Evolutionary conservation across 352 stramenopile genomes (phyloP).

Genomic region (Phytopythium kandeliae): DNA sequence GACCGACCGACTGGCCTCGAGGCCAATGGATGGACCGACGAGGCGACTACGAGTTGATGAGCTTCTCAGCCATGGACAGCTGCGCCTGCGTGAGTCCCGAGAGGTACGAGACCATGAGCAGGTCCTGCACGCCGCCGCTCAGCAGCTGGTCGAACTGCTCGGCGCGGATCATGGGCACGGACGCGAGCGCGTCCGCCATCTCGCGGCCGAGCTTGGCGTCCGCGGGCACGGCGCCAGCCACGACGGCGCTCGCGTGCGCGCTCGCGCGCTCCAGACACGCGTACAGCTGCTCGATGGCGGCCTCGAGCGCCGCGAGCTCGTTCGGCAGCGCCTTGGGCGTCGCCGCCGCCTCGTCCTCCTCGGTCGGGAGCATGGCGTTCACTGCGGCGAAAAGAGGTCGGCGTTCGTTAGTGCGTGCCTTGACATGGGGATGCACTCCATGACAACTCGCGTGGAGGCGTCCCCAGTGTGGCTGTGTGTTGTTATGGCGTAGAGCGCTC

Average conservation of each 20-base stretch:
- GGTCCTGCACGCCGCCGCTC: slow-evolving; percentile 95
- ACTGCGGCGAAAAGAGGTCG: slow-evolving; percentile 23
- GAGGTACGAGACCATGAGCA: slow-evolving; percentile 98
- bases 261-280: slow-evolving; percentile 86
- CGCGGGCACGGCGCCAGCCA: slow-evolving; percentile 67
- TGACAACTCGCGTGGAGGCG: no score
- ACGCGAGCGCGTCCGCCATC: slow-evolving; percentile 92
- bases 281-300: slow-evolving; percentile 88
- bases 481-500: no score
- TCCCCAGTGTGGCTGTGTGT: no score
- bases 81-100: slow-evolving; percentile 96
- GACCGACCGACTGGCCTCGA: no score
- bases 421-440: no score
- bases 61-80: slow-evolving; percentile 96
- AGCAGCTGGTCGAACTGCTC: slow-evolving; percentile 97
- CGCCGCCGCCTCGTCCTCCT: slow-evolving; percentile 31
- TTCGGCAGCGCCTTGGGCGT: slow-evolving; percentile 47
- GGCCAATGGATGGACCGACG: no score
- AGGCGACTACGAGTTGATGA: slow-evolving; percentile 93
- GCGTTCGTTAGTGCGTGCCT: neutral
- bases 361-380: slow-evolving; percentile 61
- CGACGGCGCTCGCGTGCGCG: slow-evolving; percentile 89
- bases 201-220: slow-evolving; percentile 89
- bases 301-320: slow-evolving; percentile 65
- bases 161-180: slow-evolving; percentile 90